A percentile compares a stretch with the other conserved stretches of the same genome.
phyloP scores from a whole-genome alignment of 768 basidiomycete species.

The Suillus placidus region DNA sequence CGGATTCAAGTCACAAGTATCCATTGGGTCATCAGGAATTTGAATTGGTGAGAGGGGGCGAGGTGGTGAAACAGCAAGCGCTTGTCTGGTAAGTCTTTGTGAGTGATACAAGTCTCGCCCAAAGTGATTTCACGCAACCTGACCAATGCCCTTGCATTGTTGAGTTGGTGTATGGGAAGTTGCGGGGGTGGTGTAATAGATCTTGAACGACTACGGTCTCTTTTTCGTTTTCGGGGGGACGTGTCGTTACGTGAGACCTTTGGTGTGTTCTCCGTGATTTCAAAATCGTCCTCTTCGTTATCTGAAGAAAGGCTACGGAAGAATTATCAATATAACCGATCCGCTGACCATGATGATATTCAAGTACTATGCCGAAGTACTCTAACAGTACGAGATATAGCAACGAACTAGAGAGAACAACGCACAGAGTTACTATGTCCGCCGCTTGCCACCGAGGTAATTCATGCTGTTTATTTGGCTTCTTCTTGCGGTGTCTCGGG shows the following conservation, averaged over 20 bases:
- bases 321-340: constrained; percentile 6
- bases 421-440: constrained; percentile 45
- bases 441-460: constrained; percentile 48
- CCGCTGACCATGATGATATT: not conserved
- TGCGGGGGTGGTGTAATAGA: constrained; percentile 80
- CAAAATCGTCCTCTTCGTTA: constrained; percentile 50
- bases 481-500: constrained; percentile 43
- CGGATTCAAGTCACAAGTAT: constrained; percentile 56
- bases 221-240: constrained; percentile 45
- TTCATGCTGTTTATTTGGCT: constrained; percentile 30
- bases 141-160: constrained; percentile 60
- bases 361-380: not conserved
- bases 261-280: constrained; percentile 42
- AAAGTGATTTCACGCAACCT: constrained; percentile 44
- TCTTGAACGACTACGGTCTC: constrained; percentile 60
- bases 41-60: constrained; percentile 53
- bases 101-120: constrained; percentile 7
- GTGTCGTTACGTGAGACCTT: constrained; percentile 10
- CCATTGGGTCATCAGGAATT: constrained; percentile 46
- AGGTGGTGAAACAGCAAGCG: constrained; percentile 41
- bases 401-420: constrained; percentile 11
- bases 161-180: constrained; percentile 54
- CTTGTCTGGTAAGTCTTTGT: constrained; percentile 41
- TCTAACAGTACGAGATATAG: constrained; percentile 3
- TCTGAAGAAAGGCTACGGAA: constrained; percentile 37